phyloP scores from a whole-genome alignment of 352 stramenopile species.

The Pythium aphanidermatum region DNA sequence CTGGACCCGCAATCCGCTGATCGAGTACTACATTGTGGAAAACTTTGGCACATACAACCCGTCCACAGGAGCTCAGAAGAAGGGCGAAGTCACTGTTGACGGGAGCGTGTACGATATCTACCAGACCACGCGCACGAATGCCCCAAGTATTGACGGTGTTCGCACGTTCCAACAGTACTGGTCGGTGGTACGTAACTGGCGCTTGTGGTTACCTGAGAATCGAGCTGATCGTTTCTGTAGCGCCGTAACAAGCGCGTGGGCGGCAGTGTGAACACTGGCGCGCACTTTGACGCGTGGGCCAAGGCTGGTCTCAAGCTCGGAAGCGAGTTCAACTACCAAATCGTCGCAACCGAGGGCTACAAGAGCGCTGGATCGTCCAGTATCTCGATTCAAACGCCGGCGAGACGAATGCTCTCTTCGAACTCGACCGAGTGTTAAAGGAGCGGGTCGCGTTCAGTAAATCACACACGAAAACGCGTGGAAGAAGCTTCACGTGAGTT shows the following conservation, averaged over 20 bases:
- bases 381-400: no score
- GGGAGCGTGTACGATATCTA: slow-evolving; percentile 11
- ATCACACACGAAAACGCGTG: no score
- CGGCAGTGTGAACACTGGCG: no score
- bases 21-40: slow-evolving; percentile 11
- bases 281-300: no score
- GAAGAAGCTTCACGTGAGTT: no score
- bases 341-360: no score
- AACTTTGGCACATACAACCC: slow-evolving; percentile 11
- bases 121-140: slow-evolving; percentile 6
- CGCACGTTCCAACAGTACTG: slow-evolving; percentile 11
- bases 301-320: no score
- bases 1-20: slow-evolving; percentile 7
- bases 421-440: no score
- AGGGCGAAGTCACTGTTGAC: not conserved
- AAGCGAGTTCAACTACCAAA: no score
- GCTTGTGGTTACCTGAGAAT: not conserved
- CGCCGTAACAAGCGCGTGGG: slow-evolving; percentile 1
- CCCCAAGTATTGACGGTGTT: slow-evolving; percentile 8
- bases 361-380: no score
- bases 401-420: no score
- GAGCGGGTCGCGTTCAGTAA: no score
- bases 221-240: not conserved
- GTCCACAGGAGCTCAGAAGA: slow-evolving; percentile 2
- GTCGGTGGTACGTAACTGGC: slow-evolving; percentile 10